Evolutionary conservation across 2,329 filamentous ascomycete species (phyloP), one percentile per base, ranked within the genome.

Genomic region (Dactylellina cionopaga): DNA sequence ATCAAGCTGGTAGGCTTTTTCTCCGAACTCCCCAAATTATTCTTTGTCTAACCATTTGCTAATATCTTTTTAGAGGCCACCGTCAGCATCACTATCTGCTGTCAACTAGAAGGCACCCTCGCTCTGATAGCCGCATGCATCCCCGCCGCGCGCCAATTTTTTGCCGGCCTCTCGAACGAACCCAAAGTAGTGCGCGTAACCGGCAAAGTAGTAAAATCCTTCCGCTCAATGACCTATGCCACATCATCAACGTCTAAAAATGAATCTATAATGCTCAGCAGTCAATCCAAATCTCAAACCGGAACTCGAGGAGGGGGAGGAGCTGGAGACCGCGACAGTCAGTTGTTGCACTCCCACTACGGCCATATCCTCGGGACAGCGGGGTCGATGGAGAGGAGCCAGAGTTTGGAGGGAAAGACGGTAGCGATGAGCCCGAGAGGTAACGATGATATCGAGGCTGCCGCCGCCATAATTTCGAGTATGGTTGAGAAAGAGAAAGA

Each of bases 21-120:
- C 13, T 13, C 10, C 9, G 43, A 41, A 7, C 15, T 13, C 19
- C 9, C 10, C 22, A 33, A 41, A 35, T 10, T 5, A 24, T 24
- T 3, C 33, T 39, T 25, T 17, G 41, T 31, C 27, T 47, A 24
- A 24, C 15, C 13, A 29, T 5, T 10, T 41, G 6, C 27, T 37
- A 49, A 49, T 11, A 19, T 1, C 0, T 33, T 27, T n/a, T 46
- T 39, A 70, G 65, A 70, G 39, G 65, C 65, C 9, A 55, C 47
- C 10, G 65, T 62, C 9, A 70, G 58, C 17, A 55, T 70, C 27
- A 70, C 65, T 22, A 70, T 70, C 17, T 70, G 55, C 29, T 70
- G 65, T 17, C 65, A 62, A 25, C 49, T 70, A 15, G 65, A 70
- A 22, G 56, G 65, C 9, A 70, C 56, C 5, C 39, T 70, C 29